Conservation (phyloP, 345 rosid genomes). For the Citrus trifoliata region DNA sequence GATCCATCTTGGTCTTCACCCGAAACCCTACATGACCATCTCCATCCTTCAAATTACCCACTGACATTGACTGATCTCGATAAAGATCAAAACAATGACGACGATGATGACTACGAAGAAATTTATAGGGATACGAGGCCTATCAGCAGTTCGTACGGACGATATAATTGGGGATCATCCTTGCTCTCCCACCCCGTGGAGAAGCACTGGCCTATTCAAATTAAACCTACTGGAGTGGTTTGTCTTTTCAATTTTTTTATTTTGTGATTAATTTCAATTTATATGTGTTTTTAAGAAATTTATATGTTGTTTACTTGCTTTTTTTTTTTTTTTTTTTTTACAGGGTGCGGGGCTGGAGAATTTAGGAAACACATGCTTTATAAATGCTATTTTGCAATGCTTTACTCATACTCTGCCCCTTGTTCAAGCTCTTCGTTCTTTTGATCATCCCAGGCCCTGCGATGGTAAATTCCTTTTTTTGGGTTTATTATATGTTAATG, state of each 20-base stretch:
- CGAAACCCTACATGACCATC: neutral
- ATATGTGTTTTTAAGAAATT: neutral
- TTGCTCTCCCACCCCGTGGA: neutral
- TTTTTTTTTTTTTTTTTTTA: neutral
- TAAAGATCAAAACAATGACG: neutral
- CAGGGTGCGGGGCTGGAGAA: conserved; percentile 88
- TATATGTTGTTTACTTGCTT: neutral
- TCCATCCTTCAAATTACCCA: neutral
- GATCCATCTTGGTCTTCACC: neutral
- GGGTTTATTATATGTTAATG: neutral
- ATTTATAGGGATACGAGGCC: neutral
- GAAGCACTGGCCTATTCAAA: neutral
- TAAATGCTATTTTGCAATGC: conserved; percentile 87
- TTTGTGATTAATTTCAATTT: neutral
- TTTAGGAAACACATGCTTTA: conserved; percentile 80
- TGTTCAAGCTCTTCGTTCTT: conserved; percentile 49
- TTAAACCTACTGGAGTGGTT: conserved; percentile 17
- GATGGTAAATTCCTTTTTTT: conserved; percentile 22
- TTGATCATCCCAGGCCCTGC: conserved; percentile 40
- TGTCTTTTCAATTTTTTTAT: neutral
- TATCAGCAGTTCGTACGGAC: neutral
- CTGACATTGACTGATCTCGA: neutral
- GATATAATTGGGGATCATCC: neutral
- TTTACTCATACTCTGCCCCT: conserved; percentile 82
- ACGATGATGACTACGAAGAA: neutral